These are phyloP conservation scores for Leccinum variicolor DNA, from an alignment of 768 basidiomycete species.

Conservation along the genomic window DNA sequence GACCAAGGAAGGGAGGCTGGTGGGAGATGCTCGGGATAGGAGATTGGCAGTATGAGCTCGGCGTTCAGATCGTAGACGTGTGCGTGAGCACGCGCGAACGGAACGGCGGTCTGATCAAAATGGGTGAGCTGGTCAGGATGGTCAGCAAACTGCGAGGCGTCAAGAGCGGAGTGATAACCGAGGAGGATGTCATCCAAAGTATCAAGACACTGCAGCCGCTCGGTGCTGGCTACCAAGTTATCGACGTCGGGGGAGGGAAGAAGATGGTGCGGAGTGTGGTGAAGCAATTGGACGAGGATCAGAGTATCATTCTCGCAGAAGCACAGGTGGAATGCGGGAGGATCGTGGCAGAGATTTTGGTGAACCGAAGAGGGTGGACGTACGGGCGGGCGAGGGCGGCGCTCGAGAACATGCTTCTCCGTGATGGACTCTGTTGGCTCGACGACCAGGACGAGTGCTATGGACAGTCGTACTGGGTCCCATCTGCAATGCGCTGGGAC, in stretches of 20 bases:
- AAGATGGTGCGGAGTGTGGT: slow-evolving; percentile 89
- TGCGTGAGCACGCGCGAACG: slow-evolving; percentile 84
- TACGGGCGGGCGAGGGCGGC: slow-evolving; percentile 71
- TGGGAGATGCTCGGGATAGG: slow-evolving; percentile 48
- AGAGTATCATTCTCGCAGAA: slow-evolving; percentile 74
- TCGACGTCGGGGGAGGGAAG: slow-evolving; percentile 62
- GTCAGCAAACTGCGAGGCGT: slow-evolving; percentile 75
- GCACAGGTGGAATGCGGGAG: slow-evolving; percentile 67
- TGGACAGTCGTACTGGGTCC: slow-evolving; percentile 80
- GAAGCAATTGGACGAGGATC: slow-evolving; percentile 87
- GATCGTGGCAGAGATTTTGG: slow-evolving; percentile 63
- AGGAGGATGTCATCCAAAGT: slow-evolving; percentile 79
- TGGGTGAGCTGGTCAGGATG: slow-evolving; percentile 78
- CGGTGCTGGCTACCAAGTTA: slow-evolving; percentile 86
- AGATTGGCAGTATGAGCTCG: slow-evolving; percentile 95
- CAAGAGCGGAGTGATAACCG: slow-evolving; percentile 67
- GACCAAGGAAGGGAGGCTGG: not conserved
- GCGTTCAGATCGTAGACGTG: slow-evolving; percentile 92
- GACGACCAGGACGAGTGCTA: slow-evolving; percentile 78
- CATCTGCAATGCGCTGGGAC: slow-evolving; percentile 86
- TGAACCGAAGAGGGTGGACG: slow-evolving; percentile 69
- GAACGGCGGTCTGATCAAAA: slow-evolving; percentile 91
- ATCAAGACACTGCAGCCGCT: slow-evolving; percentile 87
- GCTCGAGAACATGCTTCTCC: slow-evolving; percentile 84
- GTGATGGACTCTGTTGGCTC: slow-evolving; percentile 93